Conservation (phyloP, 306 rosid genomes). For the Acacia crassicarpa region DNA sequence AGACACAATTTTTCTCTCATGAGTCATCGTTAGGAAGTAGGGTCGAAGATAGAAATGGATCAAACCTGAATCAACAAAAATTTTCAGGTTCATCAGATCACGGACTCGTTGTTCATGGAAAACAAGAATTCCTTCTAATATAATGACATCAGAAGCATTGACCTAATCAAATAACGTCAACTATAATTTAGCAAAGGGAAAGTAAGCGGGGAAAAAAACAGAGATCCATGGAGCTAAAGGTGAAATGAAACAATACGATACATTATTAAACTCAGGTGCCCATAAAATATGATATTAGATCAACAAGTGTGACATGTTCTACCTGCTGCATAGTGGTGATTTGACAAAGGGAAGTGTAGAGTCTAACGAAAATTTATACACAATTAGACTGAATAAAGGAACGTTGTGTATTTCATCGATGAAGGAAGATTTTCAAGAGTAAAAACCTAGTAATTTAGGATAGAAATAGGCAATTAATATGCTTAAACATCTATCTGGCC, state of each 20-base stretch:
- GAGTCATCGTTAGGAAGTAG: neutral
- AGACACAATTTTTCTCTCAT: neutral
- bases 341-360: neutral
- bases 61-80: constrained; percentile 94
- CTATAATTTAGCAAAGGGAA: neutral
- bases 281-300: neutral
- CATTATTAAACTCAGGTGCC: neutral
- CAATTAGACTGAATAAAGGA: neutral
- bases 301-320: neutral
- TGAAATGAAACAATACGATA: neutral
- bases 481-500: neutral
- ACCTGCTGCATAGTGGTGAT: neutral
- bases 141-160: constrained; percentile 94
- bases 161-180: constrained; percentile 50
- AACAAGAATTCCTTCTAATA: constrained; percentile 95
- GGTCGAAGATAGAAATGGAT: constrained; percentile 1
- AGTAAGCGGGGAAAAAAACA: neutral
- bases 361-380: neutral
- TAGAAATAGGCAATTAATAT: neutral
- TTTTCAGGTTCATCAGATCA: constrained; percentile 92
- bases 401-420: neutral
- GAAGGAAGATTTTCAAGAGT: neutral
- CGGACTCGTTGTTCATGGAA: constrained; percentile 94
- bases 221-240: neutral
- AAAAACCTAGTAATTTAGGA: neutral